Evolutionary conservation across 176 grass and related monocot species (phyloP).

Genomic region (Cenchrus fungigraminus): DNA sequence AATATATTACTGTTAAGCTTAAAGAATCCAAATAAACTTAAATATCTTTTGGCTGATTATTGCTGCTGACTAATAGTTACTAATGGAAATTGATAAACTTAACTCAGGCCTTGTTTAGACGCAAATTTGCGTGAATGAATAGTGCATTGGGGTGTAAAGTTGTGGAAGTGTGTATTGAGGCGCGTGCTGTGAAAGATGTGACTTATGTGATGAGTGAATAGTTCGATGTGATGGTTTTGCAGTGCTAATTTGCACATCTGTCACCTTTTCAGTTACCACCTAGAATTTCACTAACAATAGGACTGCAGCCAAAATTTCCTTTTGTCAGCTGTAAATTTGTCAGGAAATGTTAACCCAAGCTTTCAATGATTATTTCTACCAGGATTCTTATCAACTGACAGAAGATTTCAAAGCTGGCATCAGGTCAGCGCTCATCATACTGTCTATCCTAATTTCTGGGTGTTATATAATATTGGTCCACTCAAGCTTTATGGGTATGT

Average conservation of each 20-base stretch:
- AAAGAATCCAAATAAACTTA: background rate
- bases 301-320: background rate
- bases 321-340: background rate
- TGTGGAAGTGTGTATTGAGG: too few relatives aligned
- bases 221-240: too few relatives aligned
- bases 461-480: background rate
- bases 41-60: background rate
- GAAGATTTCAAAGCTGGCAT: background rate
- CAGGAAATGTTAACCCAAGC: background rate
- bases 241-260: too few relatives aligned
- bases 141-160: too few relatives aligned
- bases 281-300: background rate
- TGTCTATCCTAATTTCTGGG: conserved; percentile 1
- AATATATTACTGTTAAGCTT: background rate
- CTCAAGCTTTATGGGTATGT: background rate
- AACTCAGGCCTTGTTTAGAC: background rate
- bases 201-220: too few relatives aligned
- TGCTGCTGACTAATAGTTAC: background rate
- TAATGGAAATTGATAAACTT: background rate
- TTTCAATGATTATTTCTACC: background rate
- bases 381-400: conserved; percentile 23
- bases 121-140: too few relatives aligned
- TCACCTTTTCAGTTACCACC: background rate
- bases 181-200: too few relatives aligned
- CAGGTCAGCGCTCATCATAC: background rate